phyloP scores from a whole-genome alignment of 257 asterid genomes.

The Leonotis leonurus region DNA sequence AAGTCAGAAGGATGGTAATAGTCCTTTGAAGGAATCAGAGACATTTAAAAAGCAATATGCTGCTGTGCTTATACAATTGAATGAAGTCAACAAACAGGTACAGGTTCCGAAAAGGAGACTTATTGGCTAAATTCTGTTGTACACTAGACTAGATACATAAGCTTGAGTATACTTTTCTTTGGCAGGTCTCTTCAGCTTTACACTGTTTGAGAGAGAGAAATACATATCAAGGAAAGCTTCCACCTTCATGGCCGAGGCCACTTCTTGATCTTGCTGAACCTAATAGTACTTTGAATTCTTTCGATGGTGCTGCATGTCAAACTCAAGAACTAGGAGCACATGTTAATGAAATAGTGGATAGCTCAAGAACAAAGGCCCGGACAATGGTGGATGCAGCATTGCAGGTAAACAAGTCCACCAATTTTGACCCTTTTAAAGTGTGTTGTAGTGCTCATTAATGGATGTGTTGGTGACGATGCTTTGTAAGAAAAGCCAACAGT shows the following conservation, averaged over 20 bases:
- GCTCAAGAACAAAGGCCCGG: conserved; percentile 71
- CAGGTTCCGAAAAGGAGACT: conserved; percentile 14
- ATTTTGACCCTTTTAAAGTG: not conserved
- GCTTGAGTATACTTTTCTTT: conserved; percentile 1
- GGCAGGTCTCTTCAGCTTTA: conserved; percentile 67
- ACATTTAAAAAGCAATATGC: conserved; percentile 84
- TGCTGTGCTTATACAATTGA: conserved; percentile 60
- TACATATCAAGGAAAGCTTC: conserved; percentile 54
- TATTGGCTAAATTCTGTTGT: not conserved
- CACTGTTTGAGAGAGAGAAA: conserved; percentile 65
- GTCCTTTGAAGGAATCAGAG: conserved; percentile 70
- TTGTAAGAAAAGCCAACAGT: not conserved
- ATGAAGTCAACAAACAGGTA: conserved; percentile 69
- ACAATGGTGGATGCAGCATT: conserved; percentile 79
- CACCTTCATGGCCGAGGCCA: conserved; percentile 40
- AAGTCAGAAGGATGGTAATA: conserved; percentile 44
- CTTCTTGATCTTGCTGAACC: conserved; percentile 32
- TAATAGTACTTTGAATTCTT: conserved; percentile 26
- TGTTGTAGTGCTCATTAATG: not conserved
- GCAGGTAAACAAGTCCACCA: conserved; percentile 43
- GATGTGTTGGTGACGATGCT: not conserved
- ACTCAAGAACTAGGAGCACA: conserved; percentile 51
- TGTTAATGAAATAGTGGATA: conserved; percentile 66
- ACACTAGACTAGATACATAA: not conserved
- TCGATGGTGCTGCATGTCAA: conserved; percentile 40